These are phyloP conservation scores for Fragilariopsis cylindrus DNA, from an alignment of 108 stramenopile species.

Conservation along the genomic window DNA sequence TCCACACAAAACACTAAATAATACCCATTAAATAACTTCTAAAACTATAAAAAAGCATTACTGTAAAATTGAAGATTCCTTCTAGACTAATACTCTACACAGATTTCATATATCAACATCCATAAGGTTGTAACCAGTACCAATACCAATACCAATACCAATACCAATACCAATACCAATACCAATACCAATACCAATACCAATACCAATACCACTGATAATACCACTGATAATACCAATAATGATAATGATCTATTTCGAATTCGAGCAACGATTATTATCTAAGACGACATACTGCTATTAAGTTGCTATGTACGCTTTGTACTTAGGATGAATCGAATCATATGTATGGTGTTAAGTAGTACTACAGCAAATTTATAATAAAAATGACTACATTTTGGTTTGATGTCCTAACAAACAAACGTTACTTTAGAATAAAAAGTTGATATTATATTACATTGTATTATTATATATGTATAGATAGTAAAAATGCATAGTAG, in stretches of 20 bases:
- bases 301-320: conserved; percentile 17
- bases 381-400: not conserved
- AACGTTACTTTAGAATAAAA: too few relatives aligned
- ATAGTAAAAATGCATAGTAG: too few relatives aligned
- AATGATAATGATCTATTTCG: conserved; percentile 21
- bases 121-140: not conserved
- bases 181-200: not conserved
- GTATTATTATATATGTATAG: too few relatives aligned
- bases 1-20: too few relatives aligned
- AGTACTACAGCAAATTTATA: not conserved
- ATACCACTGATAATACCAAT: too few relatives aligned
- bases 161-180: not conserved
- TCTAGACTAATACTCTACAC: too few relatives aligned
- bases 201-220: not conserved
- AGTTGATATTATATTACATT: too few relatives aligned
- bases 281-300: not conserved
- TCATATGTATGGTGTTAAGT: not conserved
- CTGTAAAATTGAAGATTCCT: too few relatives aligned
- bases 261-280: not conserved
- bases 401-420: too few relatives aligned
- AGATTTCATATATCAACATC: too few relatives aligned
- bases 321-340: conserved; percentile 22
- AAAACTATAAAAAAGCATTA: not conserved
- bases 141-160: not conserved
- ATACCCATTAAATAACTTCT: not conserved